Percentiles rank a stretch among this genome's conserved stretches.
Evolutionary conservation across 805 yeast genomes (phyloP).

Genomic region (Nakazawaea ernobii): DNA sequence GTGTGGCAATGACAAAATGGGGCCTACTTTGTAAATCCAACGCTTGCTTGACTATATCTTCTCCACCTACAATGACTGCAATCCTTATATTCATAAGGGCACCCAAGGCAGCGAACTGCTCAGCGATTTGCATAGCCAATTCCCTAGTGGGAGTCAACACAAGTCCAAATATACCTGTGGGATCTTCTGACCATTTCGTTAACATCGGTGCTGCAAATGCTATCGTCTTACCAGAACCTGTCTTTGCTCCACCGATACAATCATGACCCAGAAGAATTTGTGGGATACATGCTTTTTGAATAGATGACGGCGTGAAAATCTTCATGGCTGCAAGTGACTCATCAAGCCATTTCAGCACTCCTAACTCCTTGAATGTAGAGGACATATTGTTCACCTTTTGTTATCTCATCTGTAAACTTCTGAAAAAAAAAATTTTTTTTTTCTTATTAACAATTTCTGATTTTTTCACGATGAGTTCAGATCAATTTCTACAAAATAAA

Average conservation of each 20-base stretch:
- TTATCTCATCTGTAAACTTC: conserved; percentile 4
- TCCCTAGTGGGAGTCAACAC: conserved; percentile 91
- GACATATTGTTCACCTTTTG: background rate
- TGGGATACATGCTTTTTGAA: conserved; percentile 88
- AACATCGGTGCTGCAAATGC: conserved; percentile 98
- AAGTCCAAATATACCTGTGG: conserved; percentile 86
- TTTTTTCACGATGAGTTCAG: background rate
- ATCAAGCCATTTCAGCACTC: conserved; percentile 79
- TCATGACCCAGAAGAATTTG: conserved; percentile 76
- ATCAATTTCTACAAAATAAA: background rate
- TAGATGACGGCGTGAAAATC: conserved; percentile 76
- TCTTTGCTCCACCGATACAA: conserved; percentile 97
- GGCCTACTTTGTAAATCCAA: conserved; percentile 76
- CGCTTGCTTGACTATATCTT: conserved; percentile 86
- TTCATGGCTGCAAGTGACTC: conserved; percentile 81
- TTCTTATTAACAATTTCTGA: background rate
- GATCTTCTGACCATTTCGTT: conserved; percentile 91
- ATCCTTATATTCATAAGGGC: conserved; percentile 80
- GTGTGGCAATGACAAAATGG: conserved; percentile 94
- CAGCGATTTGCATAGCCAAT: conserved; percentile 93
- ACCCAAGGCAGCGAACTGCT: conserved; percentile 91
- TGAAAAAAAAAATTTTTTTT: conserved; percentile 4
- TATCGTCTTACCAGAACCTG: conserved; percentile 96
- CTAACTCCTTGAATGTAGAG: conserved; percentile 51
- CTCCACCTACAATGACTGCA: conserved; percentile 91